These are phyloP conservation scores for Zygotorulaspora danielsina DNA, from an alignment of 805 yeast species.

Conservation along the genomic window DNA sequence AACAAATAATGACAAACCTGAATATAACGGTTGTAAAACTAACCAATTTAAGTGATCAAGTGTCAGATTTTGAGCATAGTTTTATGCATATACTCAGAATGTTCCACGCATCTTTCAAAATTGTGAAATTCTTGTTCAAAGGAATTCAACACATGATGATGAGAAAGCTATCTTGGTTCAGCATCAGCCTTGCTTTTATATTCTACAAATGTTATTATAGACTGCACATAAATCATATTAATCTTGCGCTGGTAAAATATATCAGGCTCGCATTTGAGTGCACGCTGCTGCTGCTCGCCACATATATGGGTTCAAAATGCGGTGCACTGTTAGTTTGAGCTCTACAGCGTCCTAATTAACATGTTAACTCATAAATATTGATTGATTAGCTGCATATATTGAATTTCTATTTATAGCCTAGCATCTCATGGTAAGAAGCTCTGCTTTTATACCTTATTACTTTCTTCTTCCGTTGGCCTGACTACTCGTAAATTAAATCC, in stretches of 20 bases:
- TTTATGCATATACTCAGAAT: conserved; percentile 1
- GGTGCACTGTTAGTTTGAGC: conserved; percentile 13
- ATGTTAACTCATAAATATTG: too few relatives aligned
- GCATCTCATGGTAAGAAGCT: too few relatives aligned
- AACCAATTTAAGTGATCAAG: conserved; percentile 12
- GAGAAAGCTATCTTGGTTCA: conserved; percentile 6
- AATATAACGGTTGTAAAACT: conserved; percentile 16
- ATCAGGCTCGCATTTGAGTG: conserved; percentile 8
- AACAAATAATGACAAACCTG: conserved; percentile 13
- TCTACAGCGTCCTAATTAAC: too few relatives aligned
- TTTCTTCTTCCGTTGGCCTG: conserved; percentile 6
- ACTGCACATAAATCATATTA: not conserved
- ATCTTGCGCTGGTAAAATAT: not conserved
- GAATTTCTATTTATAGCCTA: too few relatives aligned
- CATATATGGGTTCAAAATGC: conserved; percentile 13
- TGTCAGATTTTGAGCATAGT: conserved; percentile 10
- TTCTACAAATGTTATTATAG: not conserved
- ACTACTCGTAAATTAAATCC: conserved; percentile 24
- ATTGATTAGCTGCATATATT: too few relatives aligned
- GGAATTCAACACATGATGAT: conserved; percentile 1
- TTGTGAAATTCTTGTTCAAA: not conserved
- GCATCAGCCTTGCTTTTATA: not conserved
- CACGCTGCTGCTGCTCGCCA: conserved; percentile 10
- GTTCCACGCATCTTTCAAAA: not conserved
- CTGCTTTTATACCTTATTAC: too few relatives aligned